Evolutionary conservation across 208 protist species (phyloP).

Genomic region (Trypanosoma brucei): DNA sequence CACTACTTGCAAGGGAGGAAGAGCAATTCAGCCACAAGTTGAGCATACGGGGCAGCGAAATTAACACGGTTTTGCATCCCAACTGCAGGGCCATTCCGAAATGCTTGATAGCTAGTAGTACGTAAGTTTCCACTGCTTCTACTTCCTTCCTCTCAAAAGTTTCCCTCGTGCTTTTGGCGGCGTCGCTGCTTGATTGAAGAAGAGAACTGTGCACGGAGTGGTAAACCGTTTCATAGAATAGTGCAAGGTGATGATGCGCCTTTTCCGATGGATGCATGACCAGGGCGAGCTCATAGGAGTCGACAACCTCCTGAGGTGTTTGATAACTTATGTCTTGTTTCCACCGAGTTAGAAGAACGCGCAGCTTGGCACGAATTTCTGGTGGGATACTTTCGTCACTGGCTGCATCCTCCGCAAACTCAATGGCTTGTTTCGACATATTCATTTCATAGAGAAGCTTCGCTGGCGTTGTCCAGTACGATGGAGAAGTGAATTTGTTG

Average conservation of each 20-base stretch:
- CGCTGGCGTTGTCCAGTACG: slow-evolving; percentile 76
- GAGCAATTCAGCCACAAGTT: slow-evolving; percentile 93
- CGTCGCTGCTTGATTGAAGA: not conserved
- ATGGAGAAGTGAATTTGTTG: slow-evolving; percentile 13
- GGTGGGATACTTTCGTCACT: slow-evolving; percentile 25
- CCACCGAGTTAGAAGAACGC: slow-evolving; percentile 79
- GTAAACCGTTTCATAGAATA: slow-evolving; percentile 92
- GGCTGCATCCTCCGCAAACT: slow-evolving; percentile 54
- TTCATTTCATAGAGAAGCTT: slow-evolving; percentile 86
- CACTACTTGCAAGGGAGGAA: slow-evolving; percentile 21
- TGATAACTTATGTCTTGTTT: slow-evolving; percentile 63
- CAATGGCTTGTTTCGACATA: slow-evolving; percentile 68
- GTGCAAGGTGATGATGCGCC: slow-evolving; percentile 86
- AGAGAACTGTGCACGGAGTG: slow-evolving; percentile 11
- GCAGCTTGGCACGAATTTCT: slow-evolving; percentile 52
- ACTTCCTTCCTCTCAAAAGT: slow-evolving; percentile 25
- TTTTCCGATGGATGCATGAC: slow-evolving; percentile 77
- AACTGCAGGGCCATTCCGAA: slow-evolving; percentile 83
- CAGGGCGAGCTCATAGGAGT: slow-evolving; percentile 66
- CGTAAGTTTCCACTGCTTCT: slow-evolving; percentile 35
- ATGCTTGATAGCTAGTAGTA: slow-evolving; percentile 56
- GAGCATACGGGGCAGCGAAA: slow-evolving; percentile 93
- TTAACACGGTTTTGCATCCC: slow-evolving; percentile 82
- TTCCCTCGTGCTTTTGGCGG: slow-evolving; percentile 5
- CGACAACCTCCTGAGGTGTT: slow-evolving; percentile 75